phyloP scores from a whole-genome alignment of 768 basidiomycete species.

The Exsudoporus frostii region DNA sequence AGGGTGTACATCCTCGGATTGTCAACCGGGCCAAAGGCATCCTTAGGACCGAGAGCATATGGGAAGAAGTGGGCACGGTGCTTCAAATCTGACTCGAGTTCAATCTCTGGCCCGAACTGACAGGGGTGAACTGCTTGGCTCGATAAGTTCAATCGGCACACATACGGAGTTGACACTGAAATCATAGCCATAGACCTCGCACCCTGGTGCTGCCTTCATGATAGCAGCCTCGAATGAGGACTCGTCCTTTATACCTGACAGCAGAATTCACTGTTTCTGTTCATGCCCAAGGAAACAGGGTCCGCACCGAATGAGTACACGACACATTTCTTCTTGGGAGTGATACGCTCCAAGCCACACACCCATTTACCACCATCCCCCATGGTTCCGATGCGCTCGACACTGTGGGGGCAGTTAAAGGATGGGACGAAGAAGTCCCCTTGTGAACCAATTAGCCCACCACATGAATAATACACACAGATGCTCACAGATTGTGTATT shows the following conservation, averaged over 20 bases:
- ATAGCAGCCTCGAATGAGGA: conserved; percentile 53
- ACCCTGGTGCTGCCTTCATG: conserved; percentile 39
- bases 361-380: conserved; percentile 57
- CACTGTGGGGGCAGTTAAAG: conserved; percentile 48
- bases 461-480: background rate
- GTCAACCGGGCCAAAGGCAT: conserved; percentile 45
- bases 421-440: conserved; percentile 57
- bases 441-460: conserved; percentile 25
- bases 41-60: conserved; percentile 44
- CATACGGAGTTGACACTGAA: conserved; percentile 36
- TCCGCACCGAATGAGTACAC: conserved; percentile 49
- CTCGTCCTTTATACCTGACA: conserved; percentile 44
- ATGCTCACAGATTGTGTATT: conserved; percentile 29
- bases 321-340: conserved; percentile 43
- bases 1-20: conserved; percentile 58
- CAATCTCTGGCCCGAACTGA: conserved; percentile 46
- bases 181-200: conserved; percentile 43
- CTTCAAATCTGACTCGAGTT: conserved; percentile 26
- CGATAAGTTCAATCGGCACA: background rate
- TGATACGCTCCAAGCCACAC: conserved; percentile 46
- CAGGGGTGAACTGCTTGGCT: background rate
- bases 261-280: background rate
- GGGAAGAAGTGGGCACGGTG: conserved; percentile 43
- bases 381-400: conserved; percentile 45
- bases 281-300: background rate